Evolutionary conservation across 164 flowering plant genomes (phyloP).

Genomic region (Brasenia schreberi): DNA sequence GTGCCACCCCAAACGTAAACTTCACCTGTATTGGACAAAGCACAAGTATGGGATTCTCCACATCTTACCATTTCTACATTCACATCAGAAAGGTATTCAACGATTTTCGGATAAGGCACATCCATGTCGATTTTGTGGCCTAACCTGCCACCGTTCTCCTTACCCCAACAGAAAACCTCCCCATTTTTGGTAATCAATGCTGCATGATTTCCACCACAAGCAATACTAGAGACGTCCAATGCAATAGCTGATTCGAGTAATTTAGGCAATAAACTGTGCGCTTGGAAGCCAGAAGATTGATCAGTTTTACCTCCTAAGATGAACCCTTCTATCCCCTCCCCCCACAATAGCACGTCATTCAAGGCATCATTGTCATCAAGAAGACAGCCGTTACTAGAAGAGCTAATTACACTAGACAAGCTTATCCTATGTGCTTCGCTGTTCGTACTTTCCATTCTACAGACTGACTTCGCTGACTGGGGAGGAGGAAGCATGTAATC

Average conservation of each 20-base stretch:
- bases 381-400: conserved; percentile 10
- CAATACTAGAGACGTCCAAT: conserved; percentile 34
- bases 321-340: conserved; percentile 42
- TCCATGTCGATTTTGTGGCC: conserved; percentile 45
- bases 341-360: conserved; percentile 59
- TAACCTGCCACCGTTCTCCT: conserved; percentile 44
- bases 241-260: conserved; percentile 34
- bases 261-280: conserved; percentile 47
- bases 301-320: conserved; percentile 21
- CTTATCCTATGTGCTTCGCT: conserved; percentile 9
- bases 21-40: conserved; percentile 43
- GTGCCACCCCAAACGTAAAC: conserved; percentile 55
- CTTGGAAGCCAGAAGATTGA: conserved; percentile 4
- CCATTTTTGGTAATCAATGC: conserved; percentile 58
- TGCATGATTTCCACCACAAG: conserved; percentile 49
- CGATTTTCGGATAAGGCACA: conserved; percentile 34
- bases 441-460: conserved; percentile 5
- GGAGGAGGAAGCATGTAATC: conserved; percentile 11
- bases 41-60: conserved; percentile 61
- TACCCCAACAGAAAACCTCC: conserved; percentile 68
- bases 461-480: conserved; percentile 14
- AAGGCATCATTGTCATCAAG: conserved; percentile 16
- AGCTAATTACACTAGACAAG: conserved; percentile 9
- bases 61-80: conserved; percentile 33
- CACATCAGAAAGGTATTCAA: conserved; percentile 30